Percentiles rank a stretch among this genome's conserved stretches.
phyloP scores from a whole-genome alignment of 345 rosid genomes.

The Viola odorata region DNA sequence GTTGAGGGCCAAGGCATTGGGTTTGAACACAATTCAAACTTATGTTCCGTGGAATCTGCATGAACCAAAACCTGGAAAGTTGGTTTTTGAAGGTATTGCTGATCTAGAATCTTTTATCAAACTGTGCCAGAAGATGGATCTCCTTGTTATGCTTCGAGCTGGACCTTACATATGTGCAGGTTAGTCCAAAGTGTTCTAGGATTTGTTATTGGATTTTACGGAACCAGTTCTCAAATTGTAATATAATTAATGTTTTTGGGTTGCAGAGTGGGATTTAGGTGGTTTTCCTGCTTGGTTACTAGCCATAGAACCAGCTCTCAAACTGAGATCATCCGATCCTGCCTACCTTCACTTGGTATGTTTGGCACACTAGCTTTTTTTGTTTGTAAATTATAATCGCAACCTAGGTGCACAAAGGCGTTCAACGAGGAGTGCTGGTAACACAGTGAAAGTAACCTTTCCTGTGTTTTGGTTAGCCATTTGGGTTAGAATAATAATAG shows the following conservation, averaged over 20 bases:
- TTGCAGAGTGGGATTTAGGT: conserved; percentile 93
- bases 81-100: conserved; percentile 72
- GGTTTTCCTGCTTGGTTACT: conserved; percentile 95
- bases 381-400: not conserved
- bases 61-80: conserved; percentile 71
- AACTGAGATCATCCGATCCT: conserved; percentile 72
- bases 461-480: no score
- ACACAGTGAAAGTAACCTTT: not conserved
- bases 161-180: conserved; percentile 98
- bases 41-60: conserved; percentile 97
- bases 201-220: not conserved
- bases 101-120: conserved; percentile 64
- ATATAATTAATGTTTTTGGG: conserved; percentile 1
- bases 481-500: no score
- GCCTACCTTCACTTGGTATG: conserved; percentile 64
- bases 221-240: not conserved
- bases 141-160: conserved; percentile 84
- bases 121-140: conserved; percentile 72
- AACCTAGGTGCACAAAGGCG: not conserved
- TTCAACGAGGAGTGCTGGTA: not conserved
- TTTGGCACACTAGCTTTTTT: conserved; percentile 2
- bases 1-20: conserved; percentile 78
- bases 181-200: conserved; percentile 16
- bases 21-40: conserved; percentile 77
- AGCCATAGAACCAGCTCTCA: conserved; percentile 56